Evolutionary conservation across 768 basidiomycete genomes (phyloP).

Genomic region (Porphyrellus cyaneotinctus): DNA sequence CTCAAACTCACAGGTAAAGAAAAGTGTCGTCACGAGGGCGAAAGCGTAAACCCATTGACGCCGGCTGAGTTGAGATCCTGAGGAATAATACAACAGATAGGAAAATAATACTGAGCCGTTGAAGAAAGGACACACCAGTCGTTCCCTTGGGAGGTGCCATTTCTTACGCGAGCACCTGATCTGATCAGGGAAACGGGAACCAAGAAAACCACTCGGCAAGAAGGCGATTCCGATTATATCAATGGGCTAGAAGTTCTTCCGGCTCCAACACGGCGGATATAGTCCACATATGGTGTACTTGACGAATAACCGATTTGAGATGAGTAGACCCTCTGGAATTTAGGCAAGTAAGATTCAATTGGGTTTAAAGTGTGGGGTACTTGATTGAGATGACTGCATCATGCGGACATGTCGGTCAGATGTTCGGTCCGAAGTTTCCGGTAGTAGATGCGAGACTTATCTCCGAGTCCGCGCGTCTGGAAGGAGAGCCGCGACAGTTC

Average conservation of each 20-base stretch:
- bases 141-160: conserved; percentile 40
- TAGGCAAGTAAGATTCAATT: not conserved
- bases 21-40: conserved; percentile 65
- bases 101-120: not conserved
- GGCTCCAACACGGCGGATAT: conserved; percentile 6
- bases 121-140: conserved; percentile 33
- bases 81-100: not conserved
- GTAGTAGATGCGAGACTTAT: not conserved
- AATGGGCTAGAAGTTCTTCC: not conserved
- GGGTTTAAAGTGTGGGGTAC: not conserved
- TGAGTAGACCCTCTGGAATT: conserved; percentile 3
- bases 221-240: conserved; percentile 12
- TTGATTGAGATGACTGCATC: not conserved
- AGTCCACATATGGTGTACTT: not conserved
- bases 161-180: conserved; percentile 1
- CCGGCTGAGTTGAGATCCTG: conserved; percentile 40
- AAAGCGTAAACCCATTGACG: conserved; percentile 56
- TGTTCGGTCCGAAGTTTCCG: not conserved
- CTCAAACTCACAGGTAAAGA: conserved; percentile 59
- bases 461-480: not conserved
- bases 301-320: not conserved
- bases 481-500: not conserved
- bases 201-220: conserved; percentile 1
- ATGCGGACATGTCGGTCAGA: conserved; percentile 6
- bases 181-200: conserved; percentile 1